Conservation (phyloP, 805 yeast genomes). For the Cyberlindnera euphorbiiphila region DNA sequence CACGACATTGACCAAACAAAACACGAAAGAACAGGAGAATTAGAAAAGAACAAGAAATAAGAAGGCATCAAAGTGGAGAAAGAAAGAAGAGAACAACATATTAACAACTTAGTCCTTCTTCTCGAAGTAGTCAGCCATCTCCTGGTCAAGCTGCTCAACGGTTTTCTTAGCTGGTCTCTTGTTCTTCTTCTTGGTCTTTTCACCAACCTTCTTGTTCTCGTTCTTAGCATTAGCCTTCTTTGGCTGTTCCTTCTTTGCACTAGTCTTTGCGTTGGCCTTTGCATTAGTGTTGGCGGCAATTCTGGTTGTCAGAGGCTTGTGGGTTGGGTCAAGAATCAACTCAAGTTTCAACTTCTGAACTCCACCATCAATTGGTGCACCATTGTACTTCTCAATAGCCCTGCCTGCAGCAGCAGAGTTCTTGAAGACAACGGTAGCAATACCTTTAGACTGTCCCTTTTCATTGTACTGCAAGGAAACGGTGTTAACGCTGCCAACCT, state of each 20-base stretch:
- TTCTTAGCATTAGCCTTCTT: constrained; percentile 16
- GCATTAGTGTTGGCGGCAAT: constrained; percentile 47
- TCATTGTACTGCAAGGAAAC: constrained; percentile 77
- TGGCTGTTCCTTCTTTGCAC: constrained; percentile 14
- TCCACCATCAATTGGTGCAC: constrained; percentile 92
- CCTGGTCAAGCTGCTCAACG: constrained; percentile 92
- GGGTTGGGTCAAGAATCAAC: constrained; percentile 79
- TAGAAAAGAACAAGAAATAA: neutral
- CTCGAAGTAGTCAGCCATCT: constrained; percentile 93
- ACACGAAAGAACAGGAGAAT: neutral
- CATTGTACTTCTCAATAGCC: constrained; percentile 83
- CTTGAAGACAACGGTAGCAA: constrained; percentile 81
- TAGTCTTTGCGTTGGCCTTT: constrained; percentile 9
- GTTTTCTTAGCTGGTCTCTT: constrained; percentile 61
- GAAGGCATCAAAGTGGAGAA: neutral
- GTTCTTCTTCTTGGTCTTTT: constrained; percentile 20
- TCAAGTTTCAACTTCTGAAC: constrained; percentile 71
- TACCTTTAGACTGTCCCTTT: constrained; percentile 87
- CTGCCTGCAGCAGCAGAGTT: constrained; percentile 62
- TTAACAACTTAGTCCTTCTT: constrained; percentile 36
- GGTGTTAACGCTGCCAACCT: constrained; percentile 78
- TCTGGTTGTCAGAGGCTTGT: constrained; percentile 71
- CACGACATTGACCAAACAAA: no score
- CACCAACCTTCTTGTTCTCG: constrained; percentile 17
- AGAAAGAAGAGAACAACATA: neutral